Percentiles rank a stretch among this genome's conserved stretches.
Conservation (phyloP, 2,329 filamentous ascomycete species). For the Aspergillus ochraceoroseus region DNA sequence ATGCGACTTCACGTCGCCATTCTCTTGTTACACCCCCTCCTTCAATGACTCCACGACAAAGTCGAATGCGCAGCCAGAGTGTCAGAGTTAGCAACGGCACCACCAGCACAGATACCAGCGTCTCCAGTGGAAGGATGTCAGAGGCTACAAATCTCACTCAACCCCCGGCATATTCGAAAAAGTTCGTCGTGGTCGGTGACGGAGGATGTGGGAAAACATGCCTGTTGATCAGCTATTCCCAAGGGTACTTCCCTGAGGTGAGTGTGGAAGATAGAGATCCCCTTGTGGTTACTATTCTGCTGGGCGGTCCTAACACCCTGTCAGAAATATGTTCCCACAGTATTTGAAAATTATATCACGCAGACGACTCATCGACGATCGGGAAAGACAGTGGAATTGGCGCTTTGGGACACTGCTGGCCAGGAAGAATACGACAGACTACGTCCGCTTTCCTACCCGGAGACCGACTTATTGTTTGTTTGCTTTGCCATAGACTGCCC, state of each 20-base stretch:
- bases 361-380: conserved; percentile 82
- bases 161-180: conserved; percentile 92
- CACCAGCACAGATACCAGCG: conserved; percentile 76
- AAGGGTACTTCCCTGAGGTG: conserved; percentile 98
- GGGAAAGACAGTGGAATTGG: conserved; percentile 92
- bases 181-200: conserved; percentile 97
- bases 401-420: conserved; percentile 96
- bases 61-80: conserved; percentile 51
- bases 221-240: conserved; percentile 95
- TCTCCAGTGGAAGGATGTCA: conserved; percentile 66
- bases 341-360: conserved; percentile 99
- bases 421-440: conserved; percentile 98
- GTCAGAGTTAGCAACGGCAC: conserved; percentile 80
- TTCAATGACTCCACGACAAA: conserved; percentile 42
- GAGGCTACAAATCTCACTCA: conserved; percentile 81
- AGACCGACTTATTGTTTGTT: conserved; percentile 96
- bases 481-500: conserved; percentile 99
- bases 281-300: not conserved
- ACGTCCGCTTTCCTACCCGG: conserved; percentile 91
- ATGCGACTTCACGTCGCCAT: conserved; percentile 57
- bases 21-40: conserved; percentile 45
- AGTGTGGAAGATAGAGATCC: conserved; percentile 21
- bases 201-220: conserved; percentile 98
- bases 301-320: conserved; percentile 6
- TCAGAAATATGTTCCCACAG: conserved; percentile 98